Conservation (phyloP, 2,329 filamentous ascomycete genomes). For the Ophiostoma sp. region DNA sequence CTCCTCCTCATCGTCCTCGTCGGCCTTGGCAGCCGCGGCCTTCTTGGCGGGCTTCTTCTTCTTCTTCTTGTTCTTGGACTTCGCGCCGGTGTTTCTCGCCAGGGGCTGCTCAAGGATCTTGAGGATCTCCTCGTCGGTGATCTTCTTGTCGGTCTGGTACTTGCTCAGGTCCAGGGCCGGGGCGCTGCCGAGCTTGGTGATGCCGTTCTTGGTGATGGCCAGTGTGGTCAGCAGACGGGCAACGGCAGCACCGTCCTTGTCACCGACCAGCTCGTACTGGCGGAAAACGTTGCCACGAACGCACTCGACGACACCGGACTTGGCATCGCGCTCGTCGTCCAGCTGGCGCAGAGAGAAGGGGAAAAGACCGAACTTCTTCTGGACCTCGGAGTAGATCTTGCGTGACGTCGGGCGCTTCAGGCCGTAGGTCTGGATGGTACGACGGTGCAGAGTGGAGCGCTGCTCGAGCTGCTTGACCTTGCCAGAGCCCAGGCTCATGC, state of each 20-base stretch:
- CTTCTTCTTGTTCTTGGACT: conserved; percentile 90
- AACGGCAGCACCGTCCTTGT: conserved; percentile 84
- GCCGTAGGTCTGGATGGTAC: conserved; percentile 86
- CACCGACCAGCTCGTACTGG: conserved; percentile 93
- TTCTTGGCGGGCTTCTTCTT: conserved; percentile 62
- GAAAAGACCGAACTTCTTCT: conserved; percentile 97
- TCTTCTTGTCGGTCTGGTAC: conserved; percentile 96
- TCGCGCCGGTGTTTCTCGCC: conserved; percentile 75
- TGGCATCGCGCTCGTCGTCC: conserved; percentile 95
- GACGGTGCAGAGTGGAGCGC: conserved; percentile 87
- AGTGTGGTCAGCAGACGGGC: conserved; percentile 87
- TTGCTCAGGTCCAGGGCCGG: conserved; percentile 74
- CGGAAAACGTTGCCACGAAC: conserved; percentile 89
- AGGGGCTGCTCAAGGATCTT: conserved; percentile 91
- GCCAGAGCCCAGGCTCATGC: conserved; percentile 83
- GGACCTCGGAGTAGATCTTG: conserved; percentile 88
- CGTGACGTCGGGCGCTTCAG: conserved; percentile 93
- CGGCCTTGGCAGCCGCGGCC: conserved; percentile 35
- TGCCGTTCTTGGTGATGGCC: conserved; percentile 95
- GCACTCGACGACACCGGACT: conserved; percentile 92
- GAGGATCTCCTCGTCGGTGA: conserved; percentile 90
- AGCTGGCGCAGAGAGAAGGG: conserved; percentile 97
- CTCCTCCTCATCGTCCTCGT: conserved; percentile 38
- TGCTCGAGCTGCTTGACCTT: conserved; percentile 93
- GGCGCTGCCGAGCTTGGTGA: conserved; percentile 80